Evolutionary conservation across 768 basidiomycete species (phyloP).

Genomic region (Peribolospora baueri): DNA sequence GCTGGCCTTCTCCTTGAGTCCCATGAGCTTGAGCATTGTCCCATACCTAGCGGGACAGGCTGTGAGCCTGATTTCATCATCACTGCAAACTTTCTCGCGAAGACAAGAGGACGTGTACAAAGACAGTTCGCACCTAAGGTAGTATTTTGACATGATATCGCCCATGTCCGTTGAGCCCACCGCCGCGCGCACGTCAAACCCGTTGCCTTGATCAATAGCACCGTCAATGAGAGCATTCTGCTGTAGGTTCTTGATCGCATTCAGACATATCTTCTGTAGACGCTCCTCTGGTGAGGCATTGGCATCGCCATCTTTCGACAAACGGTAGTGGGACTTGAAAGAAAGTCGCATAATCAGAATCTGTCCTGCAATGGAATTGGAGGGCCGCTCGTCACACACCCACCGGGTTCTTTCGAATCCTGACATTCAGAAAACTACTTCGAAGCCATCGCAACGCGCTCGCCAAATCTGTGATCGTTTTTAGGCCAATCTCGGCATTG

Average conservation of each 20-base stretch:
- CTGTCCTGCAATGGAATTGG: conserved; percentile 30
- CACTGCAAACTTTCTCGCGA: conserved; percentile 51
- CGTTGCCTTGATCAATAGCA: too few relatives aligned
- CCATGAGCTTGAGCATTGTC: conserved; percentile 42
- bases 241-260: conserved; percentile 24
- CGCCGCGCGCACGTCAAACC: too few relatives aligned
- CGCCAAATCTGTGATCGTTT: conserved; percentile 45
- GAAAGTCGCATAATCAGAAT: neutral
- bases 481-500: conserved; percentile 75
- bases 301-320: conserved; percentile 1
- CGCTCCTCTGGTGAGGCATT: conserved; percentile 10
- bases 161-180: neutral
- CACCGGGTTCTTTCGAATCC: conserved; percentile 57
- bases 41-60: conserved; percentile 17
- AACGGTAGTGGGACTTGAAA: neutral
- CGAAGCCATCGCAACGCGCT: conserved; percentile 62
- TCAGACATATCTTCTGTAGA: conserved; percentile 37
- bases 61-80: neutral
- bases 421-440: conserved; percentile 61
- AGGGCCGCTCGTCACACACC: conserved; percentile 23
- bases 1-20: conserved; percentile 29
- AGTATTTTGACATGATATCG: conserved; percentile 3
- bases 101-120: too few relatives aligned
- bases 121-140: neutral
- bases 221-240: conserved; percentile 23